These are phyloP conservation scores for Alternaria incomplexa DNA, from an alignment of 2,329 filamentous ascomycete genomes.

Conservation along the genomic window DNA sequence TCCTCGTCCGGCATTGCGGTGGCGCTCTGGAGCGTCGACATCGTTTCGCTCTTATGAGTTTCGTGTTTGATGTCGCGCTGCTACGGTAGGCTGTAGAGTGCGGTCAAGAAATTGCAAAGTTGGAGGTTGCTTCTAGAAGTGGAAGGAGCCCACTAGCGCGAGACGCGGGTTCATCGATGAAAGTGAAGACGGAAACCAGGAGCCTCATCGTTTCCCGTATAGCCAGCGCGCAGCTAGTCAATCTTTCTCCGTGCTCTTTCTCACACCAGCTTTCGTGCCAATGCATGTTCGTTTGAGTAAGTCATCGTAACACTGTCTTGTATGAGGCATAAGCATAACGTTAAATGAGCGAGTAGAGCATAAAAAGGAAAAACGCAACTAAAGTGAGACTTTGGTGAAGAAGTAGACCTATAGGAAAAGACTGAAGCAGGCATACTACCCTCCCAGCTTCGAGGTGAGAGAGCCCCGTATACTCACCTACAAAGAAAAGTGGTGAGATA, in stretches of 20 bases:
- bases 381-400: background rate
- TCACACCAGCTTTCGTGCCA: rapidly evolving
- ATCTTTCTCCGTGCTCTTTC: background rate
- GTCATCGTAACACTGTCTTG: too few relatives aligned
- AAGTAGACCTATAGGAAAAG: too few relatives aligned
- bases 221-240: rapidly evolving
- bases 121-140: background rate
- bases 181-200: background rate
- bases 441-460: background rate
- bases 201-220: background rate
- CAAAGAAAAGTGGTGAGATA: background rate
- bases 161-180: background rate
- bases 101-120: too few relatives aligned
- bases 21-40: too few relatives aligned
- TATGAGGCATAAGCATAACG: too few relatives aligned
- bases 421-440: too few relatives aligned
- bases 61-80: background rate
- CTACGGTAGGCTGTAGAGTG: too few relatives aligned
- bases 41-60: background rate
- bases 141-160: background rate
- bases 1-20: too few relatives aligned
- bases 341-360: too few relatives aligned
- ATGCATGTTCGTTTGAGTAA: rapidly evolving
- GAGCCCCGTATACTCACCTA: background rate
- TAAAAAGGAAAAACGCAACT: background rate